A percentile compares a stretch with the other conserved stretches of the same genome.
Evolutionary conservation across 306 rosid species (phyloP).

Genomic region (Cicer yamashitae): DNA sequence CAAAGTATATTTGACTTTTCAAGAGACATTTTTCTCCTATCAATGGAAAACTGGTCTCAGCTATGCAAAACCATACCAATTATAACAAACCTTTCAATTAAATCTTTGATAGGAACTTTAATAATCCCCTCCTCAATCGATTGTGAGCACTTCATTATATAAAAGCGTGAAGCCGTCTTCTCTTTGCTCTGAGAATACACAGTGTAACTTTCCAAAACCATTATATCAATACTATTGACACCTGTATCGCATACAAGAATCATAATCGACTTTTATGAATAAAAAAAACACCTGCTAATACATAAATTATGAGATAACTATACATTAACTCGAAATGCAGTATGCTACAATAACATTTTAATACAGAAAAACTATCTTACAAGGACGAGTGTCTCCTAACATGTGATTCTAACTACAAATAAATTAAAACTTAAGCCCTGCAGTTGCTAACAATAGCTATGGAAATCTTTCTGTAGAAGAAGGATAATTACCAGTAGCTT

Average conservation of each 20-base stretch:
- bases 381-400: constrained; percentile 1
- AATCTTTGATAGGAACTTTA: constrained; percentile 63
- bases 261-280: constrained; percentile 26
- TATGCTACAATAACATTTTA: constrained; percentile 16
- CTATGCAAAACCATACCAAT: constrained; percentile 8
- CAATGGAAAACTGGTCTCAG: neutral
- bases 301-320: constrained; percentile 19
- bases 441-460: constrained; percentile 15
- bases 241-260: constrained; percentile 54
- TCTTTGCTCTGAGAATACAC: constrained; percentile 69
- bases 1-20: constrained; percentile 18
- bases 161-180: constrained; percentile 69
- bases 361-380: constrained; percentile 3
- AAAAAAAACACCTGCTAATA: constrained; percentile 10
- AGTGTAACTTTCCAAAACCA: constrained; percentile 60
- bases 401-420: constrained; percentile 9
- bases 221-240: constrained; percentile 57
- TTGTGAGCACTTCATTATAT: constrained; percentile 63
- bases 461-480: constrained; percentile 19
- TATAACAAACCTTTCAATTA: constrained; percentile 62
- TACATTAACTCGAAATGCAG: constrained; percentile 40
- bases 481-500: constrained; percentile 63
- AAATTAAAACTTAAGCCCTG: constrained; percentile 23
- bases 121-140: constrained; percentile 37
- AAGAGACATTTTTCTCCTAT: neutral